These are phyloP conservation scores for Dissophora globulifera DNA, from an alignment of 192 early-diverging fungal genomes.

Conservation along the genomic window DNA sequence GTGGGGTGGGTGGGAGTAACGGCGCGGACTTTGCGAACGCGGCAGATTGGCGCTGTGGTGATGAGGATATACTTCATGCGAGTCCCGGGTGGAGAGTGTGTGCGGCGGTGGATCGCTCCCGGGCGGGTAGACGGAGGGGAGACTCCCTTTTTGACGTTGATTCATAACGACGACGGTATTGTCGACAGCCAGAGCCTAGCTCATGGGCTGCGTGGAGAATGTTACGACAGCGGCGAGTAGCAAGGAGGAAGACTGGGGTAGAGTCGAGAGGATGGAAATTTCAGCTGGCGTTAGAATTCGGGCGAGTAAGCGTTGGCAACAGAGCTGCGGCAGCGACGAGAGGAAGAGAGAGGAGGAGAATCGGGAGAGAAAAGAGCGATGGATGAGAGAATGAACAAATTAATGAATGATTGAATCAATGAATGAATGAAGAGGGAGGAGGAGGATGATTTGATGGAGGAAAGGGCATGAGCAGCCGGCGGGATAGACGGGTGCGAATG, in stretches of 20 bases:
- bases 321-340: constrained; percentile 5
- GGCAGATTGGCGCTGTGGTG: background rate
- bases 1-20: background rate
- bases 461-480: too few species aligned
- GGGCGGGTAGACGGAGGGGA: background rate
- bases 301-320: too few species aligned
- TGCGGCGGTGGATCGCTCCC: background rate
- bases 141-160: background rate
- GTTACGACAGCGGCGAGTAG: too few species aligned
- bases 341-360: background rate
- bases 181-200: background rate
- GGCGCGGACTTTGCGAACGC: background rate
- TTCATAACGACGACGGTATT: constrained; percentile 3
- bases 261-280: too few species aligned
- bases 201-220: background rate
- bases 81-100: background rate
- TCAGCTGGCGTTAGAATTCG: too few species aligned
- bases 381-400: too few species aligned
- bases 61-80: background rate
- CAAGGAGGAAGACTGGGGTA: too few species aligned
- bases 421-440: too few species aligned
- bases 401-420: too few species aligned
- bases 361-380: background rate
- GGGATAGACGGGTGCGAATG: too few species aligned
- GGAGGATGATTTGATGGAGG: too few species aligned